Evolutionary conservation across 139 green algal species (phyloP), one percentile per base, ranked within the genome.

Genomic region (Zygnema cylindricum): DNA sequence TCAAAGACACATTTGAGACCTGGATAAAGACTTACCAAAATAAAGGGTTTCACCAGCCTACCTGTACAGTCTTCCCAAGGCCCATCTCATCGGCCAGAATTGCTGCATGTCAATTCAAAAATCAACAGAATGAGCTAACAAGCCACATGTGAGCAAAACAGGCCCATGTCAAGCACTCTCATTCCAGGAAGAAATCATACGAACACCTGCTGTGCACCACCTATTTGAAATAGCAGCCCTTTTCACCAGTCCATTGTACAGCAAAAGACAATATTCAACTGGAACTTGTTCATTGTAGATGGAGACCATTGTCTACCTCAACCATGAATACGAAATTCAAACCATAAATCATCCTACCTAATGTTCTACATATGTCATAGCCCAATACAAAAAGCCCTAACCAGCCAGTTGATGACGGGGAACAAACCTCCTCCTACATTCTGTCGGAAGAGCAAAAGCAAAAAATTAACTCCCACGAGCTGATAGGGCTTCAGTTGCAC

Each of bases 31-130:
- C n/a, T n/a, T n/a, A n/a, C n/a, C n/a, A n/a, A n/a, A 87, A 81
- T 32, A 36, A 35, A 87, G 40, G 79, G 3, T 69, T 85, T 32
- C 2, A 7, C 2, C 2, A 16, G 69, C 2, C n/a, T 73, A 87
- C 82, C 57, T 93, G 91, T 1, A 95, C 95, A 0, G 96, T 98
- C 89, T 98, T 98, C 77, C 96, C 96, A 25, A 98, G 95, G 0
- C 95, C 95, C 93, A 97, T 97, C 87, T 98, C 95, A 82, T 98
- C 96, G 21, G 95, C 96, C 77, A 98, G 88, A 77, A 98, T 98
- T 77, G 93, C 93, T 91, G 86, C 86, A 90, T n/a, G 43, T 25
- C 78, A 32, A 2, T 1, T 89, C 77, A 83, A 55, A n/a, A n/a
- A n/a, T n/a, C n/a, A n/a, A n/a, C n/a, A n/a, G 63, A 38, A 1